phyloP scores from a whole-genome alignment of 1,139 yeast species.

The Yarrowia galli region DNA sequence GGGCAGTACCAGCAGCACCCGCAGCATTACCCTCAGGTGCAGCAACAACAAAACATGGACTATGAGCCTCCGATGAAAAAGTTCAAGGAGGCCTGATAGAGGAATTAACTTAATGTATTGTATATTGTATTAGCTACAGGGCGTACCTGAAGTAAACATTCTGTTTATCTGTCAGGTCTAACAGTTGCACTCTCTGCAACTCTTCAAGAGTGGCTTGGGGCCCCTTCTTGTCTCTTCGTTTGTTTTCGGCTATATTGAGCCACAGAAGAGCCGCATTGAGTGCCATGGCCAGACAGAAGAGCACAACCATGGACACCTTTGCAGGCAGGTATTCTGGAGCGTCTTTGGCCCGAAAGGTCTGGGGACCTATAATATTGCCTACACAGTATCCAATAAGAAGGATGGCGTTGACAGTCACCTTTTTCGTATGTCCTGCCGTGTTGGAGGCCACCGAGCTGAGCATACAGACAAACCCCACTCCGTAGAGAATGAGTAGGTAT shows the following conservation, averaged over 20 bases:
- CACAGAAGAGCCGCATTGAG: not conserved
- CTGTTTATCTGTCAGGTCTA: not conserved
- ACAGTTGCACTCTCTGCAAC: not conserved
- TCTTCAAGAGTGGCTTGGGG: not conserved
- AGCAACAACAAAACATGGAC: not conserved
- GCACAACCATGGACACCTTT: not conserved
- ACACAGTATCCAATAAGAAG: constrained; percentile 1
- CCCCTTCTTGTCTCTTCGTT: not conserved
- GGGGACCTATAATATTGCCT: constrained; percentile 7
- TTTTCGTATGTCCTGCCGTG: not conserved
- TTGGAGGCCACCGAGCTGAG: constrained; percentile 9
- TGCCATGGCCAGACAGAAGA: not conserved
- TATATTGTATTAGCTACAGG: not conserved
- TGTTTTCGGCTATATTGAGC: not conserved
- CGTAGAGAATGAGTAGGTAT: not conserved
- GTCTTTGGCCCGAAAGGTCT: not conserved
- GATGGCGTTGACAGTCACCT: constrained; percentile 3
- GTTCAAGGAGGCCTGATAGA: constrained; percentile 4
- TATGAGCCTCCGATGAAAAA: constrained; percentile 12
- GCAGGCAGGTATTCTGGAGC: not conserved
- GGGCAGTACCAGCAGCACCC: not conserved
- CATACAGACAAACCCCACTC: constrained; percentile 2
- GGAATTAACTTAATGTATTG: not conserved
- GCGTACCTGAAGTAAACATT: not conserved
- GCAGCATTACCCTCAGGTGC: not conserved